These are phyloP conservation scores for Capsicum chinense DNA, from an alignment of 257 asterid species.

Conservation along the genomic window DNA sequence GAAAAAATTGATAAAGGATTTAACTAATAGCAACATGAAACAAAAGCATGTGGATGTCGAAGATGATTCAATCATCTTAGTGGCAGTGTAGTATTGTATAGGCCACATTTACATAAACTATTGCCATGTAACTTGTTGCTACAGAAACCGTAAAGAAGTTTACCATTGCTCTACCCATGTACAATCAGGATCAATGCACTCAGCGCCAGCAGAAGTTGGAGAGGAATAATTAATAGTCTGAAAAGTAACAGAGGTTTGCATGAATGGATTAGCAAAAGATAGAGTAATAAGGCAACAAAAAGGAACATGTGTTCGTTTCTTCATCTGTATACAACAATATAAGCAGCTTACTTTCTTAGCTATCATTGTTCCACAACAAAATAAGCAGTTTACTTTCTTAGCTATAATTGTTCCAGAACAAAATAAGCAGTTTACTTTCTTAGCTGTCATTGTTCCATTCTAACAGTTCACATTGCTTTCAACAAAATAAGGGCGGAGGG, in stretches of 20 bases:
- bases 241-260: slow-evolving; percentile 32
- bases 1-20: background rate
- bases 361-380: background rate
- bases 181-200: slow-evolving; percentile 88
- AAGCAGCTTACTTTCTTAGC: background rate
- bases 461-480: background rate
- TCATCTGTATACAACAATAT: background rate
- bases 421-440: no score
- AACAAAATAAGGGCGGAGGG: background rate
- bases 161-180: slow-evolving; percentile 99
- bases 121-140: background rate
- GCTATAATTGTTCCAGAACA: no score
- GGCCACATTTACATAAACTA: background rate
- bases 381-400: no score
- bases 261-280: background rate
- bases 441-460: background rate
- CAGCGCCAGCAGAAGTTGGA: slow-evolving; percentile 93
- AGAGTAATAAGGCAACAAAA: background rate
- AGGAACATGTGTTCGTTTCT: no score
- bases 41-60: background rate
- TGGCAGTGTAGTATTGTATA: no score
- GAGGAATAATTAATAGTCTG: slow-evolving; percentile 87
- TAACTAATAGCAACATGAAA: background rate
- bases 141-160: slow-evolving; percentile 13
- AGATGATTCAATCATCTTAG: background rate